phyloP scores from a whole-genome alignment of 495 filamentous ascomycete genomes.

The Xylaria venustula region DNA sequence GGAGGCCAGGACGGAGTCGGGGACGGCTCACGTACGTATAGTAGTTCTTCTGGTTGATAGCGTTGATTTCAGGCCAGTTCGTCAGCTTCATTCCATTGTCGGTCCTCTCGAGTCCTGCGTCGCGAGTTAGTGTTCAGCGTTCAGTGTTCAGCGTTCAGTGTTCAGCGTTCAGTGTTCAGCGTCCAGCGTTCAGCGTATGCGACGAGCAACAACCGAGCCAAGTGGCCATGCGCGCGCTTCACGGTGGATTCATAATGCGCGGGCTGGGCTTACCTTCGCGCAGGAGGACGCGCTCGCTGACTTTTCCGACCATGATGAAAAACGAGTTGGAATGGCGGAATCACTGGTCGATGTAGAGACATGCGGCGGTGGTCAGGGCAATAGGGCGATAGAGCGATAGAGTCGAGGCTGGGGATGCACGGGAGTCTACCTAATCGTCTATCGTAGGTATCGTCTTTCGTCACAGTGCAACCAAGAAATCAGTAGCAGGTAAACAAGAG shows the following conservation, averaged over 20 bases:
- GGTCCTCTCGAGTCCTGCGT: slow-evolving; percentile 81
- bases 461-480: not conserved
- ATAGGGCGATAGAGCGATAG: not conserved
- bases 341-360: not conserved
- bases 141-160: too few species aligned
- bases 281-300: slow-evolving; percentile 53
- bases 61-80: slow-evolving; percentile 84
- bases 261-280: slow-evolving; percentile 45
- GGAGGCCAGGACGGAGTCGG: too few species aligned
- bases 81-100: slow-evolving; percentile 97
- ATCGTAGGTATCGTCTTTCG: not conserved
- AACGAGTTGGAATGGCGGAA: not conserved
- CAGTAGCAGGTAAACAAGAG: too few species aligned
- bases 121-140: not conserved
- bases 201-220: not conserved
- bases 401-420: not conserved
- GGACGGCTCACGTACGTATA: slow-evolving; percentile 72
- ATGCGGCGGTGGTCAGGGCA: not conserved
- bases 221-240: not conserved
- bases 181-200: not conserved
- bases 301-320: slow-evolving; percentile 51
- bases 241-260: not conserved
- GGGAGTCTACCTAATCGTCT: too few species aligned
- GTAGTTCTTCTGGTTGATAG: slow-evolving; percentile 99
- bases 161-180: too few species aligned